Evolutionary conservation across 1,284 basidiomycete genomes (phyloP), one percentile per base, ranked within the genome.

Genomic region (Grifola frondosa): DNA sequence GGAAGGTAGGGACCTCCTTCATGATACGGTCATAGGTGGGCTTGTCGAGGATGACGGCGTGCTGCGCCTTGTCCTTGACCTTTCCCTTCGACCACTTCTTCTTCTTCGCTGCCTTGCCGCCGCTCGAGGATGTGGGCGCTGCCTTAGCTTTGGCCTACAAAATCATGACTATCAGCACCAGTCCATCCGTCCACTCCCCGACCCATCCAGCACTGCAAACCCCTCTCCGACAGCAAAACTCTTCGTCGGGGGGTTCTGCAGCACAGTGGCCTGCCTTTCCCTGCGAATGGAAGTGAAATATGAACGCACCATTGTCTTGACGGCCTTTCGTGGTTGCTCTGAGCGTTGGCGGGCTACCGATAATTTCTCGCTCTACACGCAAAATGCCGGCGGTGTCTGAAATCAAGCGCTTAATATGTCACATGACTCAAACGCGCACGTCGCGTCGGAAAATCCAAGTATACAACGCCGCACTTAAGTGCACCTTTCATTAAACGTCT

Each of bases 31-130:
- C 95, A 80, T 79, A 97, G 52, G 79, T 85, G 42, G 79, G 56
- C 78, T 96, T 93, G 80, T 97, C 93, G 64, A 97, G 85, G 60
- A 86, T 77, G 69, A 98, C 95, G 64, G 90, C 83, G 80, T 96
- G 92, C 66, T 88, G 85, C 63, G 91, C 92, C 86, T 97, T 97
- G 78, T 97, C 94, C 87, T 97, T 97, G 70, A 97, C 94, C 77
- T 97, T 97, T 71, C 95, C 95, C 83, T 98, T 98, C 59, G 94
- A 97, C 95, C 95, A 98, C 84, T 98, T 98, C 88, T 98, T 98
- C 84, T 98, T 98, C 83, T 97, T 97, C 54, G 87, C 85, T 62
- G 85, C 71, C 69, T 91, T 91, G 61, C 88, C 85, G 55, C 84
- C 84, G 49, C 80, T 73, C 39, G 82, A 80, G 44, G 81, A 70